Evolutionary conservation across 331 rosid genomes (phyloP).

Genomic region (Saraca asoca): DNA sequence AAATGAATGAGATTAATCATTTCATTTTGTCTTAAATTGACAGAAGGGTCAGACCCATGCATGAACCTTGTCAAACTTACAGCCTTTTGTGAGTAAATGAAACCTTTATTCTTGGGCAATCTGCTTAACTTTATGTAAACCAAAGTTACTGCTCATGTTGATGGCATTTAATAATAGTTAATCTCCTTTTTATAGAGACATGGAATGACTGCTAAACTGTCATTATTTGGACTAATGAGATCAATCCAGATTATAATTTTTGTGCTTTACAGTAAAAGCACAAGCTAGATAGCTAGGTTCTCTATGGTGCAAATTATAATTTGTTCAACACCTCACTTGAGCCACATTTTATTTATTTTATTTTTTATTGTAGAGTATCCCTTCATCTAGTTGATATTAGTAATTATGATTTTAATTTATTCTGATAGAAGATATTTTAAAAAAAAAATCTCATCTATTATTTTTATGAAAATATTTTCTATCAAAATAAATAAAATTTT

Average conservation of each 20-base stretch:
- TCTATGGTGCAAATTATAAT: not conserved
- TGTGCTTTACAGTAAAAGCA: slow-evolving; percentile 10
- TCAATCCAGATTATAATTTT: not conserved
- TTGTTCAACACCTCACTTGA: not conserved
- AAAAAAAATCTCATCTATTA: too few species aligned
- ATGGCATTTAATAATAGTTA: slow-evolving; percentile 14
- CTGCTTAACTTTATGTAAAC: slow-evolving; percentile 13
- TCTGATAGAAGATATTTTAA: too few species aligned
- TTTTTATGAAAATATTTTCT: too few species aligned
- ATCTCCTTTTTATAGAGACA: not conserved
- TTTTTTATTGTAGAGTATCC: too few species aligned
- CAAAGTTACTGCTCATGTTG: not conserved
- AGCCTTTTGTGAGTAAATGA: not conserved
- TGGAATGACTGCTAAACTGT: not conserved
- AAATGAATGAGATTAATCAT: slow-evolving; percentile 33
- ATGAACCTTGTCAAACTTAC: slow-evolving; percentile 8
- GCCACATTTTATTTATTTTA: too few species aligned
- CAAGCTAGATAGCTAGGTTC: not conserved
- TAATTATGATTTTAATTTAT: too few species aligned
- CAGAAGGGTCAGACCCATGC: slow-evolving; percentile 25
- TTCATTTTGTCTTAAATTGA: slow-evolving; percentile 2
- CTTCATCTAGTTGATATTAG: too few species aligned
- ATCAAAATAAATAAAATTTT: too few species aligned
- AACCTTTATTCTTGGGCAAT: slow-evolving; percentile 26
- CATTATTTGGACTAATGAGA: slow-evolving; percentile 1